Evolutionary conservation across 495 filamentous ascomycete genomes (phyloP), one percentile per base, ranked within the genome.

Genomic region (Cairneyella variabilis): DNA sequence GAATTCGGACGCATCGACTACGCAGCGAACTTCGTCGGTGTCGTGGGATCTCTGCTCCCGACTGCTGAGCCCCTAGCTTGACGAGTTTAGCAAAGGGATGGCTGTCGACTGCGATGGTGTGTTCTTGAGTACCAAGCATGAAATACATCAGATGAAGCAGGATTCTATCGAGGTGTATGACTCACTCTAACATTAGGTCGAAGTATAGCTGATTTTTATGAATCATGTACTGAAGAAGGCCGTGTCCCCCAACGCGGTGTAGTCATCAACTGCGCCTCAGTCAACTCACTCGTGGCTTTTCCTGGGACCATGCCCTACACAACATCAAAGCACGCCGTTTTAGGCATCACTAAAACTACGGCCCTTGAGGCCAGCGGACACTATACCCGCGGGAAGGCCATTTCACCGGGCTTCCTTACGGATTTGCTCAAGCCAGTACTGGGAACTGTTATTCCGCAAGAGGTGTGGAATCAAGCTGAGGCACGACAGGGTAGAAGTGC

Each of bases 81-180:
- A 59, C 8, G 58, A 64, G 23, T 69, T 58, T 45, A 52, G 64
- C 20, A 64, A 61, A 22, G 60, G 61, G 3, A 51, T 68, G 32
- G 65, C 51, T 8, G 62, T 71, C 39, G 71, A 72, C 46, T 55
- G 57, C 0, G 64, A 57, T 16, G 60, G 67, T n/a, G 46, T 68
- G 0, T 64, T 68, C 20, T 40, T 71, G 0, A 56, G 61, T 39
- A 68, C 62, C 11, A 61, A 66, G 21, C 59, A 68, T n/a, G 70
- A 68, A 23, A 43, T 63, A n/a, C 57, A 54, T 9, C 64, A 66
- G 22, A 71, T 73, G 71, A 57, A 59, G 26, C 69, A 73, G 40
- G 53, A 62, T 21, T 60, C 66, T 0, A 51, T 60, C 14, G 54
- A 48, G n/a, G 56, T 61, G 37, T 55, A 66, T 21, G 23, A 47